Evolutionary conservation across 1,284 basidiomycete genomes (phyloP), one percentile per base, ranked within the genome.

Genomic region (Meira nashicola): DNA sequence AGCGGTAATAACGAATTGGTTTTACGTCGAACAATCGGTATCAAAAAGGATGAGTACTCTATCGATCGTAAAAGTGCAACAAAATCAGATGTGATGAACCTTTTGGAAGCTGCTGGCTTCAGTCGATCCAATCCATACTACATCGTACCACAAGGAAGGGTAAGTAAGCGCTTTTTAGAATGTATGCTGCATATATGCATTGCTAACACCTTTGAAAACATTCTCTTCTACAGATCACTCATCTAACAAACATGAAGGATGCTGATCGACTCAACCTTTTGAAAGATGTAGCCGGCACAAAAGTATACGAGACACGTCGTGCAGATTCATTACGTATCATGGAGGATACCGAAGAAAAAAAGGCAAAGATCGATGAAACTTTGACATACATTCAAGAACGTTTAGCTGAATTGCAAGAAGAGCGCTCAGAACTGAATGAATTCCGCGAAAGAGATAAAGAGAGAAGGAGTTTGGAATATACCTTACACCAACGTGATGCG

Each of bases 1-100:
- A 33, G 28, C 28, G 73, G 66, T 54, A 70, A 68, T 59, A 68
- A 49, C 57, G 66, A 74, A 47, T 63, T 78, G 59, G 65, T 76
- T 25, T 61, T 78, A 10, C 68, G 76, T 9, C 60, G 76, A 44
- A 98, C 95, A 1, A 97, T 99, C 61, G 95, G 95, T 64, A 80
- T 92, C 52, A 97, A 98, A 83, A 98, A 98, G 82, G 95, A 98
- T 77, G 95, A 98, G 80, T 99, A 97, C 81, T 90, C 89, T 67
- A 83, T 98, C 48, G 95, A 99, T 81, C 88, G 89, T 81, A 97
- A 96, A 82, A 90, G 87, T 64, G 89, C 90, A 0, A 90, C 87
- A 79, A 97, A 96, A 79, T 92, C 92, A 5, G 95, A 99, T 71
- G 91, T 99, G 23, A 90, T 93, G 90, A 76, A 73, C 51, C 68